phyloP scores from a whole-genome alignment of 768 basidiomycete species.

The Auricularia sp. region DNA sequence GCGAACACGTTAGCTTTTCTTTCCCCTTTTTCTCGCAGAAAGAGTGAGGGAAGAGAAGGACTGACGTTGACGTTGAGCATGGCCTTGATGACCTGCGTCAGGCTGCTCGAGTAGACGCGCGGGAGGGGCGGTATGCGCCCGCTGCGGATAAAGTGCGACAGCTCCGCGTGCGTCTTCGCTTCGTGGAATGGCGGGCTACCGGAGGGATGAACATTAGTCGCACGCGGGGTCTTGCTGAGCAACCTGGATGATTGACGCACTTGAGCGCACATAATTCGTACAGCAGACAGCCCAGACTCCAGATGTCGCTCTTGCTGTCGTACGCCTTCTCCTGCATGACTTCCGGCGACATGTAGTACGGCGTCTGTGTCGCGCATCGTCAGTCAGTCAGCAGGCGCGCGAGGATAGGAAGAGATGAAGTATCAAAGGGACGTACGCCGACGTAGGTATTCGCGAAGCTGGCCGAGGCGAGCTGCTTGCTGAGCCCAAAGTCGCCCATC shows the following conservation, averaged over 20 bases:
- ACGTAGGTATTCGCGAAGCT: slow-evolving; percentile 95
- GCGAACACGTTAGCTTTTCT: slow-evolving; percentile 2
- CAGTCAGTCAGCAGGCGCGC: not conserved
- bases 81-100: slow-evolving; percentile 67
- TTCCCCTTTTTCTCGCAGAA: not conserved
- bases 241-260: slow-evolving; percentile 17
- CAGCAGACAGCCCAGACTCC: slow-evolving; percentile 94
- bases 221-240: not conserved
- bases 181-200: slow-evolving; percentile 76
- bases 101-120: slow-evolving; percentile 63
- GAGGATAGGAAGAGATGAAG: not conserved
- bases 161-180: slow-evolving; percentile 80
- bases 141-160: slow-evolving; percentile 73
- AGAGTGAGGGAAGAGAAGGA: slow-evolving; percentile 2
- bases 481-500: slow-evolving; percentile 93
- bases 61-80: slow-evolving; percentile 80
- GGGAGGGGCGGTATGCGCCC: slow-evolving; percentile 89
- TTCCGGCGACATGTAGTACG: slow-evolving; percentile 99
- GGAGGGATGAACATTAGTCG: not conserved
- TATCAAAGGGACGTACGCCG: slow-evolving; percentile 49
- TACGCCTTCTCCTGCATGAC: slow-evolving; percentile 95
- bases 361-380: slow-evolving; percentile 77
- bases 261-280: slow-evolving; percentile 92
- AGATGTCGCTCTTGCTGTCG: slow-evolving; percentile 96
- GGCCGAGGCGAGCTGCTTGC: slow-evolving; percentile 80